These are phyloP conservation scores for Clavispora santaluciae DNA, from an alignment of 805 yeast species.

Conservation along the genomic window DNA sequence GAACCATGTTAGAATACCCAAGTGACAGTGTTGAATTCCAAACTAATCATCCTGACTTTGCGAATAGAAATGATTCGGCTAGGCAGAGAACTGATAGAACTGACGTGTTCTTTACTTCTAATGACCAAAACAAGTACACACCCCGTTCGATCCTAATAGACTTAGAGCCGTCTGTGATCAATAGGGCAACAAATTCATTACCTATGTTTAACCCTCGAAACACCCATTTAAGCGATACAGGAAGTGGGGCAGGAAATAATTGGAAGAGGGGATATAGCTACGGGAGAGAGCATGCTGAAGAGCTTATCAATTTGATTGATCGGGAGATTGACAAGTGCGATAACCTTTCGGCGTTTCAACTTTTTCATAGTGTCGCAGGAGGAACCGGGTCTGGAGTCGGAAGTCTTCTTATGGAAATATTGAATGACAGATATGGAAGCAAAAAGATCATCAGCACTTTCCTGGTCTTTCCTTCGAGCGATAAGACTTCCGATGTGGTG, in stretches of 20 bases:
- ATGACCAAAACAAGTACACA: slow-evolving; percentile 72
- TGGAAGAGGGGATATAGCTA: slow-evolving; percentile 89
- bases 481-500: slow-evolving; percentile 85
- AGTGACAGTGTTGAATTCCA: slow-evolving; percentile 17
- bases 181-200: slow-evolving; percentile 48
- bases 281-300: slow-evolving; percentile 65
- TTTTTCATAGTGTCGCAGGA: slow-evolving; percentile 94
- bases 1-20: slow-evolving; percentile 41
- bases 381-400: slow-evolving; percentile 99
- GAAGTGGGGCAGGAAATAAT: slow-evolving; percentile 93
- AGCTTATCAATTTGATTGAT: slow-evolving; percentile 77
- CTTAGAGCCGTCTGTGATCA: slow-evolving; percentile 84
- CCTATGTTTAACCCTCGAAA: slow-evolving; percentile 81
- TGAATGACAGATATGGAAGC: slow-evolving; percentile 71
- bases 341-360: slow-evolving; percentile 82
- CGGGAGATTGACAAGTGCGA: slow-evolving; percentile 89
- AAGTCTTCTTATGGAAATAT: slow-evolving; percentile 67
- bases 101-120: slow-evolving; percentile 74
- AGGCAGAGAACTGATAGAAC: slow-evolving; percentile 60
- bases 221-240: slow-evolving; percentile 70
- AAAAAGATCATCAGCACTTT: slow-evolving; percentile 82
- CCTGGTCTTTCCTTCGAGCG: slow-evolving; percentile 79
- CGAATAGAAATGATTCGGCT: slow-evolving; percentile 1
- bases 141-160: slow-evolving; percentile 87
- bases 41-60: slow-evolving; percentile 5